phyloP scores from a whole-genome alignment of 306 rosid genomes.

The Hylodesmum podocarpum region DNA sequence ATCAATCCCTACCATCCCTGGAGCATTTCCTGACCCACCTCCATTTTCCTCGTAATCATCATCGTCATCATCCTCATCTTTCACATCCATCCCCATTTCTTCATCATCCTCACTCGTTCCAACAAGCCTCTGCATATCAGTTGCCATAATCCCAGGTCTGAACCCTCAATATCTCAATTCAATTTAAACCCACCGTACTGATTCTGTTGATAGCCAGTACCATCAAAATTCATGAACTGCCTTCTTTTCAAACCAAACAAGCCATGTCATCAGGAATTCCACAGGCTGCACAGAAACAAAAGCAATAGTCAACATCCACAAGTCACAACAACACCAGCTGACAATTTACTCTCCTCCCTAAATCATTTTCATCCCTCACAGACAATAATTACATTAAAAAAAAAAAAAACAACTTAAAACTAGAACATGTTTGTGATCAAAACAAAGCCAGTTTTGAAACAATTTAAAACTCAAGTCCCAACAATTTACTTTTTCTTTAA shows the following conservation, averaged over 20 bases:
- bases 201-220: slow-evolving; percentile 22
- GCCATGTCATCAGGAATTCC: slow-evolving; percentile 21
- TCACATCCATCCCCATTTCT: slow-evolving; percentile 88
- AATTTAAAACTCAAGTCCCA: not conserved
- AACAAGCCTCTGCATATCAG: slow-evolving; percentile 72
- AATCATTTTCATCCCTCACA: not conserved
- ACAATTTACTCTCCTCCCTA: not conserved
- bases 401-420: not conserved
- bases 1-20: slow-evolving; percentile 61
- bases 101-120: slow-evolving; percentile 93
- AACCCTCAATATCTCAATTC: slow-evolving; percentile 21
- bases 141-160: slow-evolving; percentile 58
- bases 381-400: not conserved
- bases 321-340: not conserved
- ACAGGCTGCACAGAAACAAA: slow-evolving; percentile 24
- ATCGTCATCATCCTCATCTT: slow-evolving; percentile 76
- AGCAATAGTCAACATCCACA: slow-evolving; percentile 7
- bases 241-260: slow-evolving; percentile 17
- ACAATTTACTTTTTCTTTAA: not conserved
- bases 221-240: slow-evolving; percentile 20
- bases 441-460: not conserved
- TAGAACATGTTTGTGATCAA: not conserved
- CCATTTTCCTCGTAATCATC: slow-evolving; percentile 53
- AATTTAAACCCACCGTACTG: slow-evolving; percentile 9
- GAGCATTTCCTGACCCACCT: slow-evolving; percentile 41